Evolutionary conservation across 179 eudicot species (phyloP), one percentile per base, ranked within the genome.

Genomic region (Silene noctiflora): DNA sequence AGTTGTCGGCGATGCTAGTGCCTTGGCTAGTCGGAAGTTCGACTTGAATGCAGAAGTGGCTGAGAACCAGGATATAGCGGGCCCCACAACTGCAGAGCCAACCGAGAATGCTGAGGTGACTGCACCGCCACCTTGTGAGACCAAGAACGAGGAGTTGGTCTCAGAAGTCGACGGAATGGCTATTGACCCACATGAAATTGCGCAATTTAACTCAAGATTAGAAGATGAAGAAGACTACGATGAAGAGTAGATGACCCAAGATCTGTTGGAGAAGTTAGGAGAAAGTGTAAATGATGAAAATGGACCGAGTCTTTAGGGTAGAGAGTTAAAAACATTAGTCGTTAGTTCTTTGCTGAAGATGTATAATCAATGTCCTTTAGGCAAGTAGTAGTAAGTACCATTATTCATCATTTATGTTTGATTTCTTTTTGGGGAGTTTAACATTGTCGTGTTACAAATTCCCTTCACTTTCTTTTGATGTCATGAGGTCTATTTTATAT

Each of bases 111-210:
- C 72, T 42, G 21, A 51, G 25, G 21, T 7, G 9, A 22, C 61
- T 14, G 35, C 74, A 22, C 60, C 73, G 21, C 73, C 73, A 16
- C 68, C 78, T 67, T 19, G 80, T 16, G 88, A 81, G 77, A 59
- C 44, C 17, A 81, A 79, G 72, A 77, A 77, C 1, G 85, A 79
- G 61, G 86, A 85, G 78, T 51, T 82, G 25, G 80, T 85, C 78
- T 85, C 86, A 2, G 88, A 85, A 71, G 86, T 85, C 1, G 88
- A 85, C 77, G 88, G 88, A 22, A 84, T 83, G 88, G 81, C 88
- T 25, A 83, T 86, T 14, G 86, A 86, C 72, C 88, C 85, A 22
- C 84, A 76, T 77, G 81, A 86, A 78, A 66, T 86, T 72, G 88
- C 81, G 20, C 86, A 83, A 68, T 81, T 79, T 79, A 79, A 73